Conservation (phyloP, 2,329 filamentous ascomycete species). For the Microdochium paspali region DNA sequence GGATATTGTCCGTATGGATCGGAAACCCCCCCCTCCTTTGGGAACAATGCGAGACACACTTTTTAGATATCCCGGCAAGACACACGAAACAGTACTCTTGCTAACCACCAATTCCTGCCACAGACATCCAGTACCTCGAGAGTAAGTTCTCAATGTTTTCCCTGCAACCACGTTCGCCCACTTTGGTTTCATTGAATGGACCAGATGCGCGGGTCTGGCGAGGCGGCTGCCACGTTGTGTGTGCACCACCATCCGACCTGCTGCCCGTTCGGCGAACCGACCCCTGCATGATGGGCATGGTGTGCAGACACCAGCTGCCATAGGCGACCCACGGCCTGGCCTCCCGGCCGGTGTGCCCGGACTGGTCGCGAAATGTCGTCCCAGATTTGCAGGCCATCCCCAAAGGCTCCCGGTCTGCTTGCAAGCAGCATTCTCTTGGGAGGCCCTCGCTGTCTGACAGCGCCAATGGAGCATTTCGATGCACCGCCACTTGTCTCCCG, state of each 20-base stretch:
- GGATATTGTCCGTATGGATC: not conserved
- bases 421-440: not conserved
- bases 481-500: not conserved
- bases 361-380: not conserved
- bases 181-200: slow-evolving; percentile 1
- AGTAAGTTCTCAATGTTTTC: slow-evolving; percentile 46
- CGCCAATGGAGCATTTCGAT: slow-evolving; percentile 13
- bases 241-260: not conserved
- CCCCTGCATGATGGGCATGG: slow-evolving; percentile 19
- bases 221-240: not conserved
- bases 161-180: slow-evolving; percentile 6
- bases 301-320: slow-evolving; percentile 16
- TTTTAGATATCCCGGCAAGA: too few relatives aligned
- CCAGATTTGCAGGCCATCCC: not conserved
- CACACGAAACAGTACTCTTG: too few relatives aligned
- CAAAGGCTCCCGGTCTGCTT: not conserved
- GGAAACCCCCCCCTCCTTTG: too few relatives aligned
- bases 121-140: slow-evolving; percentile 60
- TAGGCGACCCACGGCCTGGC: slow-evolving; percentile 2
- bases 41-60: too few relatives aligned
- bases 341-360: not conserved
- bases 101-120: not conserved
- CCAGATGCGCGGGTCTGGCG: not conserved
- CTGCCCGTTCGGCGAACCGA: slow-evolving; percentile 1
- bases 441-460: slow-evolving; percentile 9